These are phyloP conservation scores for Casaregolazyma suthepensis DNA, from an alignment of 1,139 yeast species.

Conservation along the genomic window DNA sequence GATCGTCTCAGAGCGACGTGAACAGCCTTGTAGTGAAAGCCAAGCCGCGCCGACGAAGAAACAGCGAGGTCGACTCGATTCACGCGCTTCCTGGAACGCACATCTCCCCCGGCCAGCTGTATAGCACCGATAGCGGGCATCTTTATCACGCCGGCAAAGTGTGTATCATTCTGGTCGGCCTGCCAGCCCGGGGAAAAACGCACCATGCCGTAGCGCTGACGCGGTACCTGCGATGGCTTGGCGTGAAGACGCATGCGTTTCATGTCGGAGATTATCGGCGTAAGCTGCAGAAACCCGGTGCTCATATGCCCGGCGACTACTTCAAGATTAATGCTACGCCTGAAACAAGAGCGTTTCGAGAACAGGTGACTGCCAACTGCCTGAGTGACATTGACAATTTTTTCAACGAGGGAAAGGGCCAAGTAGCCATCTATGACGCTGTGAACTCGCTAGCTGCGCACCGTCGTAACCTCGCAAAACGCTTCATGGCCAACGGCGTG, in stretches of 20 bases:
- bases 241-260: conserved; percentile 86
- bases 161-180: conserved; percentile 81
- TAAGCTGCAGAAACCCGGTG: conserved; percentile 39
- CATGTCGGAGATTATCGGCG: conserved; percentile 92
- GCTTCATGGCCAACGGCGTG: conserved; percentile 53
- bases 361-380: conserved; percentile 57
- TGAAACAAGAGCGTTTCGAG: conserved; percentile 52
- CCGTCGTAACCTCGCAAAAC: conserved; percentile 51
- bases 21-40: background rate
- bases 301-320: conserved; percentile 59
- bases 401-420: conserved; percentile 72
- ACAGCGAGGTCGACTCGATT: conserved; percentile 29
- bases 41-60: conserved; percentile 14
- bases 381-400: conserved; percentile 63
- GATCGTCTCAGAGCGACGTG: background rate
- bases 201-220: conserved; percentile 87
- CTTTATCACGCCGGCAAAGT: conserved; percentile 94
- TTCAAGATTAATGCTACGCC: conserved; percentile 59
- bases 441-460: conserved; percentile 75
- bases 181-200: conserved; percentile 96
- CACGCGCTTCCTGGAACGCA: conserved; percentile 34
- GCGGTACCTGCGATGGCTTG: conserved; percentile 85
- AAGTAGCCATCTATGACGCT: conserved; percentile 94
- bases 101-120: conserved; percentile 67
- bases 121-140: conserved; percentile 84